Conservation (phyloP, 2,329 filamentous ascomycete genomes). For the Fonsecaea nubica region DNA sequence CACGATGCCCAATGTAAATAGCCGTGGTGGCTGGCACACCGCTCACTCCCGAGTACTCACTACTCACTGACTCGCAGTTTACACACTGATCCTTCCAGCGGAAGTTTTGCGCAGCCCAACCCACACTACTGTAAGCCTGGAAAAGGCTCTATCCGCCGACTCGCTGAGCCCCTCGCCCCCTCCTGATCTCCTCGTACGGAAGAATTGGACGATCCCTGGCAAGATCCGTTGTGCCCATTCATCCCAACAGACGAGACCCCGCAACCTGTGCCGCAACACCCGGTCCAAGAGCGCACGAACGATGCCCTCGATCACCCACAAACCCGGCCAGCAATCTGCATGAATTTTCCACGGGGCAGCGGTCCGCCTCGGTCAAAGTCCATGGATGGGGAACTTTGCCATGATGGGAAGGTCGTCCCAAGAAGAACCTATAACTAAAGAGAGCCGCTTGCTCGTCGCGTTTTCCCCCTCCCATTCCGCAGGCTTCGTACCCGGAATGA, state of each 20-base stretch:
- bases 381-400: background rate
- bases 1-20: background rate
- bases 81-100: background rate
- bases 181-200: background rate
- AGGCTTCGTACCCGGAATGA: background rate
- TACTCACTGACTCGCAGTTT: background rate
- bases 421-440: background rate
- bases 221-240: background rate
- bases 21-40: background rate
- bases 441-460: background rate
- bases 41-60: background rate
- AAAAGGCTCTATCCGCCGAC: background rate
- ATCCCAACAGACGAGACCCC: background rate
- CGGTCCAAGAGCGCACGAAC: background rate
- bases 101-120: background rate
- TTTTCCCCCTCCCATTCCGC: background rate
- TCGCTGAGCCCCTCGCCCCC: background rate
- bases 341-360: background rate
- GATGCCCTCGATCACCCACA: background rate
- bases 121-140: background rate
- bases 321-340: background rate
- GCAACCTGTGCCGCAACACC: constrained; percentile 12
- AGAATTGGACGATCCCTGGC: background rate
- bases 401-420: background rate
- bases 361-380: constrained; percentile 13